Evolutionary conservation across 306 rosid genomes (phyloP).

Genomic region (Castanea crenata): DNA sequence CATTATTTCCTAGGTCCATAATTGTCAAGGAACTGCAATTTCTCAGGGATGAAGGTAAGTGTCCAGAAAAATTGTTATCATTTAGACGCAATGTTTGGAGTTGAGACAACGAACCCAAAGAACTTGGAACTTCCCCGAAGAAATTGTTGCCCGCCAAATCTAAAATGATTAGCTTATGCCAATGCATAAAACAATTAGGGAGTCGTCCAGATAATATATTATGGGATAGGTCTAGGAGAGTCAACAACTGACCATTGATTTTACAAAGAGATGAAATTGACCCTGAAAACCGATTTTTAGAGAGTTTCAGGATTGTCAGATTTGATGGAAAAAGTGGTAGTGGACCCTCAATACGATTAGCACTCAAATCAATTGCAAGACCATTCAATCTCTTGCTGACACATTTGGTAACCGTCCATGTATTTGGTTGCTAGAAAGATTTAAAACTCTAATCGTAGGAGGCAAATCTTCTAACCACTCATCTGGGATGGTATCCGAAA

Average conservation of each 20-base stretch:
- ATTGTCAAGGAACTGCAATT: background rate
- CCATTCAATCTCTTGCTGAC: background rate
- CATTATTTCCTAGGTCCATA: conserved; percentile 31
- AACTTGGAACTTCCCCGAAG: background rate
- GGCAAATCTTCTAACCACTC: too few relatives aligned
- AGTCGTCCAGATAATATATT: background rate
- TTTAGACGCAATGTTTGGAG: background rate
- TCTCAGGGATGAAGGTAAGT: background rate
- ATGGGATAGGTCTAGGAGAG: background rate
- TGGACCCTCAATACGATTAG: conserved; percentile 27
- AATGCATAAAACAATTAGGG: background rate
- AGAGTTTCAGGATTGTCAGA: background rate
- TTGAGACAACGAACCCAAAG: background rate
- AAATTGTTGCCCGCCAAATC: background rate
- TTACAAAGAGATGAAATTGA: background rate
- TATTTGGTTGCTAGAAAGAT: conserved; percentile 29
- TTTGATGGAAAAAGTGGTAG: background rate
- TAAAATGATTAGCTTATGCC: background rate
- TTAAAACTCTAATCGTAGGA: background rate
- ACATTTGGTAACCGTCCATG: conserved; percentile 18
- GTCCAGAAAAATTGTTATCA: background rate
- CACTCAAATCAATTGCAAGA: conserved; percentile 19
- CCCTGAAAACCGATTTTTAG: background rate
- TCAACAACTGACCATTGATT: background rate
- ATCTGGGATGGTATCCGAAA: too few relatives aligned